Evolutionary conservation across 805 yeast genomes (phyloP).

Genomic region (Saccharomycopsis guyanensis): DNA sequence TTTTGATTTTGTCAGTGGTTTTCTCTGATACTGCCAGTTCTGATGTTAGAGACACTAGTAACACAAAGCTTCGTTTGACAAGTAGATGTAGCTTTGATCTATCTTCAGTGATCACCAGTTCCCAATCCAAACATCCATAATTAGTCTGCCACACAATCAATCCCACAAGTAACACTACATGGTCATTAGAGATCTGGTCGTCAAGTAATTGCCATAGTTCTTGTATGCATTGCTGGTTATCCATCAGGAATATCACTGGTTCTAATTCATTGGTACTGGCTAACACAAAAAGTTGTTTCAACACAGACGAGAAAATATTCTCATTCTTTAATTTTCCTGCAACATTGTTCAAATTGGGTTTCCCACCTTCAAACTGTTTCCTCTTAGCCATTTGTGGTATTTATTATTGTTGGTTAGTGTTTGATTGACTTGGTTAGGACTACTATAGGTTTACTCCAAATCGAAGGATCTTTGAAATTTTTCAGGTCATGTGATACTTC

Average conservation of each 20-base stretch:
- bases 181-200: neutral
- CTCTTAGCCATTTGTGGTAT: too few relatives aligned
- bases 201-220: neutral
- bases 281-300: neutral
- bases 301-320: neutral
- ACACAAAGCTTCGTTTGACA: conserved; percentile 1
- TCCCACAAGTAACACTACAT: neutral
- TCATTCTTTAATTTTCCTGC: neutral
- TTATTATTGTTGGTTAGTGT: too few relatives aligned
- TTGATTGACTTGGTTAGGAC: too few relatives aligned
- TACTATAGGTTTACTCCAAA: too few relatives aligned
- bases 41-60: neutral
- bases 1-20: conserved; percentile 10
- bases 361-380: too few relatives aligned
- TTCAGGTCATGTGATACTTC: neutral
- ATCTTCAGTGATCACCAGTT: conserved; percentile 14
- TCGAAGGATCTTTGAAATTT: neutral
- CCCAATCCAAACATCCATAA: neutral
- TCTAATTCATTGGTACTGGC: neutral
- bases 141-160: neutral
- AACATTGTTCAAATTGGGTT: neutral
- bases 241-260: neutral
- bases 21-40: conserved; percentile 10
- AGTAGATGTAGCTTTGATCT: conserved; percentile 18
- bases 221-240: neutral